Percentiles rank a stretch among this genome's conserved stretches.
phyloP scores from a whole-genome alignment of 2,329 filamentous ascomycete genomes.

The Pseudophaeomoniella oleicola region DNA sequence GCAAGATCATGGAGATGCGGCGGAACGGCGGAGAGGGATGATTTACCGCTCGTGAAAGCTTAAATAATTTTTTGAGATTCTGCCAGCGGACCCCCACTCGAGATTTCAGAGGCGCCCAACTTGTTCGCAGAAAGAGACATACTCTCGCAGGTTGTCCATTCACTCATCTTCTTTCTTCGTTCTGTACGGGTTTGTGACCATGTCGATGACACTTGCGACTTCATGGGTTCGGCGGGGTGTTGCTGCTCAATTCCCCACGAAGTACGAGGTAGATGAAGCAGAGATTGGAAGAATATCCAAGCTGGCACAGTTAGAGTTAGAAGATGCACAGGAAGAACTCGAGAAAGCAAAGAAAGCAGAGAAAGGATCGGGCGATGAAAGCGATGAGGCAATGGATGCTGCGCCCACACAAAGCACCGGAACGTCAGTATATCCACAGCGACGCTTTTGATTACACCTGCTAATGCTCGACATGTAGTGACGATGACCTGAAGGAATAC shows the following conservation, averaged over 20 bases:
- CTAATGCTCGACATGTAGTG: slow-evolving; percentile 24
- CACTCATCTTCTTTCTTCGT: not conserved
- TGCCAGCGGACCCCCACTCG: not conserved
- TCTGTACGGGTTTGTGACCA: slow-evolving; percentile 8
- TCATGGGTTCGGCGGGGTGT: slow-evolving; percentile 66
- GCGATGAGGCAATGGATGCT: slow-evolving; percentile 18
- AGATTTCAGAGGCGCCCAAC: not conserved
- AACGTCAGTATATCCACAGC: no score
- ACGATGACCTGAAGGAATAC: slow-evolving; percentile 91
- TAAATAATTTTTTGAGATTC: slow-evolving; percentile 1
- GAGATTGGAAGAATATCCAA: slow-evolving; percentile 63
- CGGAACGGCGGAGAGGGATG: not conserved
- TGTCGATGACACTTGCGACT: slow-evolving; percentile 60
- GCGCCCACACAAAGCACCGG: slow-evolving; percentile 9
- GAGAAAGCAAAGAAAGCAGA: slow-evolving; percentile 49
- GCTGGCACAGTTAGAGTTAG: slow-evolving; percentile 64
- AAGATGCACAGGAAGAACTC: slow-evolving; percentile 81
- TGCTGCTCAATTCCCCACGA: slow-evolving; percentile 59
- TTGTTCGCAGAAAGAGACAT: not conserved
- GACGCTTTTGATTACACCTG: no score
- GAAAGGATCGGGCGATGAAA: slow-evolving; percentile 21
- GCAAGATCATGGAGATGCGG: not conserved
- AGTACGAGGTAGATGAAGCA: slow-evolving; percentile 60
- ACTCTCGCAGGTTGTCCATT: not conserved
- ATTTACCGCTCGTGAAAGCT: slow-evolving; percentile 1